Conservation (phyloP, 371 early-diverging fungal genomes). For the Actinomortierella wolfii region DNA sequence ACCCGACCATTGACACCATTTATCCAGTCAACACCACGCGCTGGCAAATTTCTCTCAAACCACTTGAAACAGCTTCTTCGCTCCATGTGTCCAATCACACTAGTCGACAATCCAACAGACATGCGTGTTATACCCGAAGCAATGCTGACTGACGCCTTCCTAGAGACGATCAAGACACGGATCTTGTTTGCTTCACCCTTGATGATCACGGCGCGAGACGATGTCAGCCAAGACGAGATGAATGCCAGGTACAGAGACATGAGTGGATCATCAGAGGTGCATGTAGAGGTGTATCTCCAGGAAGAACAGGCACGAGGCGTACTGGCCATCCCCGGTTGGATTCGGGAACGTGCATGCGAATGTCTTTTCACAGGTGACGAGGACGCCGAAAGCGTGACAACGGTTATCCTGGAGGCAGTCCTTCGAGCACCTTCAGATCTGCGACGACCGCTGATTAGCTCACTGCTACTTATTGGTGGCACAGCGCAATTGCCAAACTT, state of each 20-base stretch:
- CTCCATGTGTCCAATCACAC: constrained; percentile 38
- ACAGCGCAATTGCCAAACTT: constrained; percentile 80
- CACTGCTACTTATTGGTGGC: constrained; percentile 80
- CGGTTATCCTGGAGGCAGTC: constrained; percentile 65
- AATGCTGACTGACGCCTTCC: constrained; percentile 54
- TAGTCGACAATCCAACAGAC: constrained; percentile 49
- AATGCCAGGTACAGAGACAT: constrained; percentile 60
- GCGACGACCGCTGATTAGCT: constrained; percentile 66
- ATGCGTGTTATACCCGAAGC: constrained; percentile 50
- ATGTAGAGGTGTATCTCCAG: constrained; percentile 45
- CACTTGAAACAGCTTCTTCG: constrained; percentile 65
- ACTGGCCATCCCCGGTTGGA: constrained; percentile 83
- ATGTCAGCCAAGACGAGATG: constrained; percentile 47
- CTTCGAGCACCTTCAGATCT: constrained; percentile 76
- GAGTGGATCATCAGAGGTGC: constrained; percentile 61
- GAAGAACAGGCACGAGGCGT: constrained; percentile 56
- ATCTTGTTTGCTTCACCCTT: constrained; percentile 71
- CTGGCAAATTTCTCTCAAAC: constrained; percentile 65
- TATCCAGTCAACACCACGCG: constrained; percentile 73
- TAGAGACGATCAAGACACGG: constrained; percentile 76
- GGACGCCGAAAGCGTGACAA: constrained; percentile 65
- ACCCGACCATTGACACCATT: constrained; percentile 76
- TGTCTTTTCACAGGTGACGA: constrained; percentile 84
- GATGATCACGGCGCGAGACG: constrained; percentile 27
- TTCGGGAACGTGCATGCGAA: constrained; percentile 84